Evolutionary conservation across 2,329 filamentous ascomycete species (phyloP).

Genomic region (Arachnomyces sp.): DNA sequence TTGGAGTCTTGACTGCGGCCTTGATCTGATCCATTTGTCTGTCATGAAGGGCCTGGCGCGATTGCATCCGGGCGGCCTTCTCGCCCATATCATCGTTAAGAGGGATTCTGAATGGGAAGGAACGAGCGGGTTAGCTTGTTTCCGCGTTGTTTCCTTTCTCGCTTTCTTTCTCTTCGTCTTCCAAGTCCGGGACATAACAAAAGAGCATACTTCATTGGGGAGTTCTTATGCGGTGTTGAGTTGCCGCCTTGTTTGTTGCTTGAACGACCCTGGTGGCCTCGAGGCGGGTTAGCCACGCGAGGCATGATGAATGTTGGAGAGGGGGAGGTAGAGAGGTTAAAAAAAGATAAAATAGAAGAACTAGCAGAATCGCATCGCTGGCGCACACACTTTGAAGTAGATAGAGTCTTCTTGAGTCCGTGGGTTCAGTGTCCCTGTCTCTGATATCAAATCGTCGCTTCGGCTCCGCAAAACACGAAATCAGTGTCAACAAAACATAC

Average conservation of each 20-base stretch:
- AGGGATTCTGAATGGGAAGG: slow-evolving; percentile 58
- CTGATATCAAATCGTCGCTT: too few species aligned
- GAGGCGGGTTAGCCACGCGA: slow-evolving; percentile 44
- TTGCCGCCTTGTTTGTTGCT: slow-evolving; percentile 32
- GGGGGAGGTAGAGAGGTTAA: slow-evolving; percentile 4
- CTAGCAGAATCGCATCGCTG: slow-evolving; percentile 4
- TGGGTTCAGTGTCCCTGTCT: too few species aligned
- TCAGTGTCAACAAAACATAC: neutral
- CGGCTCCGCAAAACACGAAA: too few species aligned
- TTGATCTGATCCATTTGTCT: slow-evolving; percentile 88
- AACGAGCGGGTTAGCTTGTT: neutral
- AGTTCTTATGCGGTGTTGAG: slow-evolving; percentile 44
- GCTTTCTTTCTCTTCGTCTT: slow-evolving; percentile 4
- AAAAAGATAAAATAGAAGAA: slow-evolving; percentile 9
- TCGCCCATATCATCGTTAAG: slow-evolving; percentile 93
- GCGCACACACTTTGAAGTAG: slow-evolving; percentile 1
- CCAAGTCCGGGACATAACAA: neutral
- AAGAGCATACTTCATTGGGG: slow-evolving; percentile 41
- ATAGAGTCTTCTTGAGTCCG: slow-evolving; percentile 1
- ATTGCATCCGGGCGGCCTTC: slow-evolving; percentile 79
- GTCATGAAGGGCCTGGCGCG: slow-evolving; percentile 79
- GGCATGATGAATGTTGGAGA: slow-evolving; percentile 38
- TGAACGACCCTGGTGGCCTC: slow-evolving; percentile 32
- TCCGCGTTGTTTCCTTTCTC: slow-evolving; percentile 2
- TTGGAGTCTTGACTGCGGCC: slow-evolving; percentile 51